Base-by-base conservation (phyloP, 768 basidiomycete genomes). In the Calocera viscosa region DNA sequence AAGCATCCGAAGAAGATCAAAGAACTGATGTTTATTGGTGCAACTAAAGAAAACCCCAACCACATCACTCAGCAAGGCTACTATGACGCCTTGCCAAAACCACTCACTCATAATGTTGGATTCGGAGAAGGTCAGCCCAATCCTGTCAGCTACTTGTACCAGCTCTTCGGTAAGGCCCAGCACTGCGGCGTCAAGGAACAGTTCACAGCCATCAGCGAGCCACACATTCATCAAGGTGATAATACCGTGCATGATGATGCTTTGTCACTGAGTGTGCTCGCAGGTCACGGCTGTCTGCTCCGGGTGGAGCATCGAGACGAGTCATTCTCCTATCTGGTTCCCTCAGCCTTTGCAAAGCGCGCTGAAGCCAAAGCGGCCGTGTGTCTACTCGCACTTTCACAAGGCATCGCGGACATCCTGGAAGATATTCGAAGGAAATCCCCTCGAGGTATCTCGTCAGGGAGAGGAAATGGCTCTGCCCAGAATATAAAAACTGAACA, bases 351-450 rank as follows among this genome's bases (percentile, higher is more conserved):
- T 69, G 70, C 78, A 1, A 86, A 83, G 70, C 83, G 83, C 1
- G 75, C 76, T 0, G 87, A 89, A 65, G 88, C 87, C n/a, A 88
- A 86, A 73, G 79, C 81, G 0, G 89, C 88, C 0, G 88, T 83
- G 1, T 84, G 82, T 68, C 74, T 90, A 26, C 77, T 83, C 17
- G 88, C 87, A 0, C 82, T 89, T 73, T 83, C 85, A 1, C 80
- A 84, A 68, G 85, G 84, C 10, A 76, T 85, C 11, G 84, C 84
- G 3, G 74, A 78, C 24, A 84, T 85, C 69, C 81, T 87, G 49
- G 83, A 82, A 19, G 72, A 74, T 2, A 73, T 85, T 35, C 74
- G 75, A 19, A 74, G 75, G 24, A 47, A 47, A 7, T 12, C 77
- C 75, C 19, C 70, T 81, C 7, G 83, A 85, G 49, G 74, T 75